phyloP scores from a whole-genome alignment of 2,329 filamentous ascomycete species.

The Hymenoscyphus infarciens region DNA sequence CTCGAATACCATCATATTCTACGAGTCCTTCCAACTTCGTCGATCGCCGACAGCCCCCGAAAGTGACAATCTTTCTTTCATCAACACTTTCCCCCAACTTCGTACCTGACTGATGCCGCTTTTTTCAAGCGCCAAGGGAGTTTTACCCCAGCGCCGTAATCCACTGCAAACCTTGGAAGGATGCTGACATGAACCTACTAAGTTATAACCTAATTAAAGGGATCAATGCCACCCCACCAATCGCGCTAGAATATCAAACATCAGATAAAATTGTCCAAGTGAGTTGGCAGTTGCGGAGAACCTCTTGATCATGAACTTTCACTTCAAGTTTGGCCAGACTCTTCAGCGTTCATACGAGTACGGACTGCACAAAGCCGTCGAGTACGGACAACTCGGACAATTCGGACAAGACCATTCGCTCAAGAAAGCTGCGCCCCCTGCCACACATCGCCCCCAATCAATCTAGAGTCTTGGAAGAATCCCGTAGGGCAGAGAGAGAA shows the following conservation, averaged over 20 bases:
- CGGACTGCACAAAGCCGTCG: neutral
- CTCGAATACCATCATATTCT: neutral
- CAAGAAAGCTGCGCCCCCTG: neutral
- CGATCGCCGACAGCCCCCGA: no score
- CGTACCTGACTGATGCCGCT: neutral
- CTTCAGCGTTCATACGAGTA: neutral
- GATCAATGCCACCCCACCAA: conserved; percentile 6
- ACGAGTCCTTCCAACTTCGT: no score
- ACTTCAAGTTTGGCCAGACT: neutral
- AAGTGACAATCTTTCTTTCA: no score
- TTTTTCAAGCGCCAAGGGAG: neutral
- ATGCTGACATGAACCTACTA: conserved; percentile 1
- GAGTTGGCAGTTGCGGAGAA: neutral
- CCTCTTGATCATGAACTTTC: neutral
- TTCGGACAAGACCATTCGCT: neutral
- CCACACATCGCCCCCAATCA: neutral
- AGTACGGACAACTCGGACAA: neutral
- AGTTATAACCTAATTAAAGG: conserved; percentile 9
- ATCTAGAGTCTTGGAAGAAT: neutral
- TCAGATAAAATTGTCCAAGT: neutral
- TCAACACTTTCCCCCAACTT: neutral
- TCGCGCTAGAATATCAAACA: neutral
- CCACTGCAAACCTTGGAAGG: conserved; percentile 2
- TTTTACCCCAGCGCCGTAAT: neutral
- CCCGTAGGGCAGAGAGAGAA: neutral